Evolutionary conservation across 2,329 filamentous ascomycete species (phyloP).

Genomic region (Xylaria multiplex): DNA sequence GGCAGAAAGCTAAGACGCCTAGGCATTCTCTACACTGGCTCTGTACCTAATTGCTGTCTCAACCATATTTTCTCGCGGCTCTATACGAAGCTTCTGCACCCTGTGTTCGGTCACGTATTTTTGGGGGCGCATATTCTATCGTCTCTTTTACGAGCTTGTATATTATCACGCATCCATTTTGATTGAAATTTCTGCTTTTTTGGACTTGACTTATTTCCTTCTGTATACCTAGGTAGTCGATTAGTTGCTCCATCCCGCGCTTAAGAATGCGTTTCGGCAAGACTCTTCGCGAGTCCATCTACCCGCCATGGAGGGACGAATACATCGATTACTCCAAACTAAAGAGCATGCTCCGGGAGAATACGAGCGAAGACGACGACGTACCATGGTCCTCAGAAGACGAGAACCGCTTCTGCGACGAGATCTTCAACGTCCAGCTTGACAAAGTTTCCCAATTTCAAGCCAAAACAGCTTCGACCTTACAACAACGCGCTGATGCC

Average conservation of each 20-base stretch:
- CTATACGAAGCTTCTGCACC: not conserved
- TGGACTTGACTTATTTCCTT: not conserved
- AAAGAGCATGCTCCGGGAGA: conserved; percentile 87
- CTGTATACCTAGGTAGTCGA: not conserved
- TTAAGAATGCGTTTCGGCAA: conserved; percentile 87
- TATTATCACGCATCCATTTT: not conserved
- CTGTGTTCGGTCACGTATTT: not conserved
- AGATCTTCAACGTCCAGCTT: conserved; percentile 92
- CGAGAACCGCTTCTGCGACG: conserved; percentile 92
- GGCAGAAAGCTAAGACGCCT: conserved; percentile 6
- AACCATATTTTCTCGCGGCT: not conserved
- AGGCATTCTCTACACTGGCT: not conserved
- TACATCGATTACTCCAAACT: conserved; percentile 97
- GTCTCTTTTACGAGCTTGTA: not conserved
- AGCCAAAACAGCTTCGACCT: conserved; percentile 72
- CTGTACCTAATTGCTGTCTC: not conserved
- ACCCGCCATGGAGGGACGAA: conserved; percentile 88
- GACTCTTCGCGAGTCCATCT: conserved; percentile 81
- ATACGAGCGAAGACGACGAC: conserved; percentile 68
- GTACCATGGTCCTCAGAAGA: conserved; percentile 90
- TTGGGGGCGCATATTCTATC: not conserved
- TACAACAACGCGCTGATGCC: conserved; percentile 64
- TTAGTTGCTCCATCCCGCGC: conserved; percentile 11
- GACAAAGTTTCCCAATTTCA: conserved; percentile 96
- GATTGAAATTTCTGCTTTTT: no score